Base-by-base conservation (phyloP, 176 grass and related monocot genomes). In the Cocos nucifera region DNA sequence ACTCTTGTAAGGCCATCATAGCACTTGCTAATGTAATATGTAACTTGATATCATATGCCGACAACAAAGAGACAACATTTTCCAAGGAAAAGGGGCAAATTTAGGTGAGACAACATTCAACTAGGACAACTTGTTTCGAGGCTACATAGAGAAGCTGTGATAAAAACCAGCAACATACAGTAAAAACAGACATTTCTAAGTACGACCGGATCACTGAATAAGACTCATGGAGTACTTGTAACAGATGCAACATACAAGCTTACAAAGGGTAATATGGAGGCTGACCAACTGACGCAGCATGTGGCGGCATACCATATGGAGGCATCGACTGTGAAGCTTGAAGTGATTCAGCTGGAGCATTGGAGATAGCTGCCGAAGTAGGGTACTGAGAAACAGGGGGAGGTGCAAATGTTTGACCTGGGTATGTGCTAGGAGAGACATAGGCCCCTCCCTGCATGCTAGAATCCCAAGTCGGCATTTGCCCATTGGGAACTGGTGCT, bases 281-380 rank as follows among this genome's bases (percentile, higher is more conserved):
- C 53, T 79, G 84, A 18, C 75, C 62, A 0, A 56, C 18, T 67
- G 67, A 71, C 17, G 82, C 49, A 66, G 70, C 73, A 57, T 64
- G 25, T n/a, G 84, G 75, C 4, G 80, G 80, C 57, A 67, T 80
- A 74, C 64, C 65, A 58, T 64, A 65, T 56, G 72, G 63, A 54
- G 68, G 65, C 69, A 80, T 80, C 69, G 79, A 72, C 69, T 80
- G 85, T 8, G 76, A 83, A 65, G 75, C 9, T 19, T 68, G 83
- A 24, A 67, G 58, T 3, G 72, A 70, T 23, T 35, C 66, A 30
- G 61, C 66, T 6, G 61, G 72, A 56, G 58, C 58, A 62, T 69
- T 62, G 22, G 64, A 53, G 26, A 53, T 65, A 51, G 56, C 60
- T 56, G 79, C 65, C 26, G 49, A 51, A 27, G 49, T 27, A 2